phyloP scores from a whole-genome alignment of 306 rosid genomes.

The Citrullus mucosospermus region DNA sequence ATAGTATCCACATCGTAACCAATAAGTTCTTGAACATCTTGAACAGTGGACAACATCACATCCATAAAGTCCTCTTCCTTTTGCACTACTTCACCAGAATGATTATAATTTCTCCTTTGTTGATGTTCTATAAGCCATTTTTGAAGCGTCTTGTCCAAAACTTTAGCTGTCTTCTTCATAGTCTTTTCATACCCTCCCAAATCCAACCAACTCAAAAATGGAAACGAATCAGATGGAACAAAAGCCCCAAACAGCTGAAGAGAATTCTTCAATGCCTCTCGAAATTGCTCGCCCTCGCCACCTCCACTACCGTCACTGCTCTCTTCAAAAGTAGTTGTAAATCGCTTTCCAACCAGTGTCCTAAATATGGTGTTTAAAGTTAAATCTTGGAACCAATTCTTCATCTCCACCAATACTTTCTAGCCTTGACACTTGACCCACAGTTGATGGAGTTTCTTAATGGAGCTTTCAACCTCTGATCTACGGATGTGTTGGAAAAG shows the following conservation, averaged over 20 bases:
- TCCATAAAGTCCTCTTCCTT: not conserved
- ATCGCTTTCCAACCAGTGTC: not conserved
- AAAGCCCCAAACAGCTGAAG: conserved; percentile 33
- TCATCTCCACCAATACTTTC: conserved; percentile 21
- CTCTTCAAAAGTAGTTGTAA: conserved; percentile 8
- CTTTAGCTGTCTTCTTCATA: not conserved
- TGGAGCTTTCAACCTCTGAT: conserved; percentile 19
- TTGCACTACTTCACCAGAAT: not conserved
- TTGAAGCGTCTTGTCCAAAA: not conserved
- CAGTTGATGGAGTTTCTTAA: not conserved
- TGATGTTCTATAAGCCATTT: not conserved
- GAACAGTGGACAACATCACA: not conserved
- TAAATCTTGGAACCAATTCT: conserved; percentile 17
- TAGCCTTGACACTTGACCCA: not conserved
- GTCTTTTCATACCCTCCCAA: conserved; percentile 40
- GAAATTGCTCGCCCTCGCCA: conserved; percentile 30
- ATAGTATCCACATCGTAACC: not conserved
- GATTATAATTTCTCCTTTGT: not conserved
- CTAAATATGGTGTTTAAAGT: conserved; percentile 35
- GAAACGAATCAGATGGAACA: conserved; percentile 45
- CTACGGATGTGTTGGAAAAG: conserved; percentile 28
- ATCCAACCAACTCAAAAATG: conserved; percentile 43
- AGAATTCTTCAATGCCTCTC: conserved; percentile 27
- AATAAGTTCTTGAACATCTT: not conserved
- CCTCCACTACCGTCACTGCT: not conserved